Evolutionary conservation across 306 rosid species (phyloP), one percentile per base, ranked within the genome.

Genomic region (Cucumis melo): DNA sequence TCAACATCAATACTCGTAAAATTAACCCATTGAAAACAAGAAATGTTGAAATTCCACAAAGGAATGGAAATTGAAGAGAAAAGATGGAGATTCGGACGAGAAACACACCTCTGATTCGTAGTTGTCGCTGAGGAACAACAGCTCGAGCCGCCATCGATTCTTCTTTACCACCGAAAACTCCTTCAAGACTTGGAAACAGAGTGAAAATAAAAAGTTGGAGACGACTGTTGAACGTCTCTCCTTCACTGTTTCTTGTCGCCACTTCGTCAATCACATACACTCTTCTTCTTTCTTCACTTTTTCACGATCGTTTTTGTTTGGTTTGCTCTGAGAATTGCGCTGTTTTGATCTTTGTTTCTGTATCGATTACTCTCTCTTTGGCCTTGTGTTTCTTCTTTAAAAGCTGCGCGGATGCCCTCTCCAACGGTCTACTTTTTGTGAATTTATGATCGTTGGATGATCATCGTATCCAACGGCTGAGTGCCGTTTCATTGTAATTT

Each of bases 191-290:
- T 1, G 94, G 87, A 62, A 92, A 81, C 76, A 92, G 57, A 12
- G 96, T 87, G 76, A 88, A 83, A 57, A 92, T 75, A 84, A 92
- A 89, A 79, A 80, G 86, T 55, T 81, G 88, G 80, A 92, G 89
- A 60, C 98, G 85, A 83, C 90, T 80, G 82, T 86, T 86, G 59
- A 80, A 85, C 67, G 83, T 80, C 89, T 90, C 97, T 65, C 82
- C 88, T 50, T 81, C 87, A 13, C 24, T 64, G 75, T 81, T 84
- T 32, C 21, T 73, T 71, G 73, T 85, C 88, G 96, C 97, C 97
- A 89, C 91, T 84, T 81, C 87, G 77, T 32, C 41, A 72, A 62
- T 51, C 54, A 56, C 65, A 29, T 12, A 65, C 76, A 32, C 70
- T 17, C 14, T 16, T 60, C 70, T 64, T 17, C 46, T 41, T 41